Evolutionary conservation across 164 flowering plant genomes (phyloP).

Genomic region (Paratinospora sagittata): DNA sequence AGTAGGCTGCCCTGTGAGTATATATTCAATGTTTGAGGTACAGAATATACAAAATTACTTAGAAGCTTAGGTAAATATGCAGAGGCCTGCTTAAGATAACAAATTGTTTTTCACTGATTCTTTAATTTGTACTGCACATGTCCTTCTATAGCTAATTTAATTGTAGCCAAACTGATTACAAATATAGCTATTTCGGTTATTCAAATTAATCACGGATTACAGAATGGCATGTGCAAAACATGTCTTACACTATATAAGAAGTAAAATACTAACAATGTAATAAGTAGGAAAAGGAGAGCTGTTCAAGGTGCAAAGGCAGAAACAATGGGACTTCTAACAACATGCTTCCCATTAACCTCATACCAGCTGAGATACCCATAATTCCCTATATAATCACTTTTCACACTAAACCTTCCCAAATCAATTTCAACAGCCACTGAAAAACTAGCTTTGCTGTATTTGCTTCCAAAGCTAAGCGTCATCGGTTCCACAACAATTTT

Average conservation of each 20-base stretch:
- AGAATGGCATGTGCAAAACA: too few species aligned
- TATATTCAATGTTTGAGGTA: too few species aligned
- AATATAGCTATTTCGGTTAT: background rate
- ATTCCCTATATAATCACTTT: constrained; percentile 20
- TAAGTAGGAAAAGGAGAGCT: background rate
- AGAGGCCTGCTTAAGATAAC: too few species aligned
- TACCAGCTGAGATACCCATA: constrained; percentile 30
- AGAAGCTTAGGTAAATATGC: too few species aligned
- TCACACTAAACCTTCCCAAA: constrained; percentile 10
- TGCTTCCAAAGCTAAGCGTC: constrained; percentile 7
- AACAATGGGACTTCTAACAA: constrained; percentile 30
- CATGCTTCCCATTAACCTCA: constrained; percentile 29
- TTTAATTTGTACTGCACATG: background rate
- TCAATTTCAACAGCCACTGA: constrained; percentile 11
- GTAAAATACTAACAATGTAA: background rate
- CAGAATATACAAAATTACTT: too few species aligned
- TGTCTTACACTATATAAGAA: too few species aligned
- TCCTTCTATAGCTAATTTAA: background rate
- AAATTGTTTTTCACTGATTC: too few species aligned
- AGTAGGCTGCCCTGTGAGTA: too few species aligned
- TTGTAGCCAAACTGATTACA: background rate
- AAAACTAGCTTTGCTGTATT: constrained; percentile 16
- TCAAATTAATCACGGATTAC: too few species aligned
- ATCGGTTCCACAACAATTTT: constrained; percentile 11
- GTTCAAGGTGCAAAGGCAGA: constrained; percentile 22